Percentiles rank a stretch among this genome's conserved stretches.
These are phyloP conservation scores for Mortierella sp. DNA, from an alignment of 371 early-diverging fungal genomes.

Conservation along the genomic window DNA sequence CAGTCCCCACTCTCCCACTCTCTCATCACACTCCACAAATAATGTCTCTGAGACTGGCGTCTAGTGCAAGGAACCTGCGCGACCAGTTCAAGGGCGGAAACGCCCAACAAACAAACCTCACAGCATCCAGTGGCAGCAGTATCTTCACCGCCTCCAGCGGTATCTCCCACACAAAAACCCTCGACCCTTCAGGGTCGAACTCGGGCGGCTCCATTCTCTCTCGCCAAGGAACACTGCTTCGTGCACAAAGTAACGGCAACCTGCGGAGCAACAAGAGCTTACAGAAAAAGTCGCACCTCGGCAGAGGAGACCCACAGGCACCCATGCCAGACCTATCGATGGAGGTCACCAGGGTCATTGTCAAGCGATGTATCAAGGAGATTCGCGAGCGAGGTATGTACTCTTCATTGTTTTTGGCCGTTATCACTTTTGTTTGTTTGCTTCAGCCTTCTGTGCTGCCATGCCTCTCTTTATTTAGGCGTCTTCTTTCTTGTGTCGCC, in stretches of 20 bases:
- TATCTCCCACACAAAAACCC: slow-evolving; percentile 22
- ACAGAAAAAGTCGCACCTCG: slow-evolving; percentile 37
- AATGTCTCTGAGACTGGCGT: slow-evolving; percentile 52
- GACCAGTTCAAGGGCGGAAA: slow-evolving; percentile 51
- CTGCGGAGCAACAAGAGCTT: slow-evolving; percentile 37
- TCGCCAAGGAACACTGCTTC: slow-evolving; percentile 28
- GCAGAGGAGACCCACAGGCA: slow-evolving; percentile 26
- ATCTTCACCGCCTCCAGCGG: slow-evolving; percentile 28
- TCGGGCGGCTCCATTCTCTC: slow-evolving; percentile 20
- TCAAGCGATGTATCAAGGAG: slow-evolving; percentile 52
- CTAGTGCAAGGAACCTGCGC: slow-evolving; percentile 52
- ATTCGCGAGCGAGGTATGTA: slow-evolving; percentile 53
- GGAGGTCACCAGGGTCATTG: slow-evolving; percentile 52
- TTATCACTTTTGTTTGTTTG: background rate
- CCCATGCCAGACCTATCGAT: slow-evolving; percentile 38
- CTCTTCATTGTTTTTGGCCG: background rate
- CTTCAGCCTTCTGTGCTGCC: background rate
- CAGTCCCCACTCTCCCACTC: background rate
- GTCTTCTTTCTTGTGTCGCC: background rate
- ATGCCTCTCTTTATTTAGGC: background rate
- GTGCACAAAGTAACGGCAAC: slow-evolving; percentile 37
- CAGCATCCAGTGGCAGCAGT: slow-evolving; percentile 41
- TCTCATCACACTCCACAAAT: background rate
- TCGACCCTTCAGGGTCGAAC: slow-evolving; percentile 21
- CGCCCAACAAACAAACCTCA: slow-evolving; percentile 8